phyloP scores from a whole-genome alignment of 352 stramenopile species.

The Globisporangium recalcitrans region DNA sequence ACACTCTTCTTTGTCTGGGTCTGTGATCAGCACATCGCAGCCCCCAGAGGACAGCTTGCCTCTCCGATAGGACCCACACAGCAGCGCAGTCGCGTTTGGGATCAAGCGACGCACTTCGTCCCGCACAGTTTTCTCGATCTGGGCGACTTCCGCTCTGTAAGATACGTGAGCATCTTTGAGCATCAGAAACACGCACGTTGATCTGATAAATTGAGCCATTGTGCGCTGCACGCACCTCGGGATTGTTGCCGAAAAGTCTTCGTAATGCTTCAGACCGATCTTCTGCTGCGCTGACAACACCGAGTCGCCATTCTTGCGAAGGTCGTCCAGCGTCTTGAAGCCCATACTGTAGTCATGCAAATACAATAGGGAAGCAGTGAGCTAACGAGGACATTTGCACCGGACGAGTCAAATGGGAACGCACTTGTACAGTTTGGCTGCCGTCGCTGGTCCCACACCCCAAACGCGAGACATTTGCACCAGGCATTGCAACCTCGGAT shows the following conservation, averaged over 20 bases:
- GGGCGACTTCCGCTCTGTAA: constrained; percentile 51
- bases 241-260: constrained; percentile 77
- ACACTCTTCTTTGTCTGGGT: constrained; percentile 62
- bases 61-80: constrained; percentile 76
- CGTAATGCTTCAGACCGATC: constrained; percentile 77
- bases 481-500: constrained; percentile 46
- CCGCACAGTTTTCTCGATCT: constrained; percentile 75
- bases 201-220: neutral
- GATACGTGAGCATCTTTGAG: neutral
- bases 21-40: constrained; percentile 77
- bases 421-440: constrained; percentile 70
- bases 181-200: neutral
- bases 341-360: constrained; percentile 28
- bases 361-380: neutral
- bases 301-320: constrained; percentile 30
- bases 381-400: too few species aligned
- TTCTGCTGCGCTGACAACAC: constrained; percentile 59
- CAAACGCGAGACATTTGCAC: constrained; percentile 69
- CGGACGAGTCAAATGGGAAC: constrained; percentile 1
- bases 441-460: constrained; percentile 73
- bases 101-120: constrained; percentile 59
- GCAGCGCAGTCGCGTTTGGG: constrained; percentile 53
- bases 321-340: constrained; percentile 56
- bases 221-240: constrained; percentile 30
- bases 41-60: constrained; percentile 67